phyloP scores from a whole-genome alignment of 73 alveolate species.

The Diophrys sp. region DNA sequence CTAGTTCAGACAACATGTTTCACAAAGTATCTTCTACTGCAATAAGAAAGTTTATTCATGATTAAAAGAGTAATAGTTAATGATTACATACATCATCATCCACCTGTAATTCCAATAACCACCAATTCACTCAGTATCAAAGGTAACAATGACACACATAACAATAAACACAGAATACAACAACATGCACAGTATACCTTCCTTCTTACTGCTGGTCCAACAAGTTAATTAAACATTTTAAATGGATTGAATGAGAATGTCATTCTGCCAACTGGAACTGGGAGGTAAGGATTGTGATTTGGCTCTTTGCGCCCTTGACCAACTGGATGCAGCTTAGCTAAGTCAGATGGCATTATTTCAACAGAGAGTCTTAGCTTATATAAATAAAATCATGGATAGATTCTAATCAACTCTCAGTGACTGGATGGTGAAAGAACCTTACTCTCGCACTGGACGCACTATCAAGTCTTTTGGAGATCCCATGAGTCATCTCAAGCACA shows the following conservation, averaged over 20 bases:
- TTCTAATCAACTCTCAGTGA: background rate
- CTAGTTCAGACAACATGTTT: too few species aligned
- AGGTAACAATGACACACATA: slow-evolving; percentile 5
- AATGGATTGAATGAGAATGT: slow-evolving; percentile 72
- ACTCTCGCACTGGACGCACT: background rate
- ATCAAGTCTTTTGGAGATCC: background rate
- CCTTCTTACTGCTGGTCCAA: slow-evolving; percentile 83
- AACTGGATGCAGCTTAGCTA: slow-evolving; percentile 66
- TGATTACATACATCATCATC: too few species aligned
- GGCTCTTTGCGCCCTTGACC: slow-evolving; percentile 70
- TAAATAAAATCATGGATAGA: background rate
- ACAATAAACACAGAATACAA: slow-evolving; percentile 17
- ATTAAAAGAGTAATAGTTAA: too few species aligned
- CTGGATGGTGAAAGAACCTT: background rate
- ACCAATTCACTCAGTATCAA: background rate
- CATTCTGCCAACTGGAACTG: slow-evolving; percentile 89
- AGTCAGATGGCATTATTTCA: slow-evolving; percentile 67
- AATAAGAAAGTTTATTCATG: too few species aligned
- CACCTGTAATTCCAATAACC: too few species aligned
- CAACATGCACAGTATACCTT: slow-evolving; percentile 59
- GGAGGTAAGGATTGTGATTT: slow-evolving; percentile 70
- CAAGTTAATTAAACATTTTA: slow-evolving; percentile 69
- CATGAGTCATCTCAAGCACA: background rate
- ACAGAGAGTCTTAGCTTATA: slow-evolving; percentile 60
- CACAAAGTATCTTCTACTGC: too few species aligned